Base-by-base conservation (phyloP, 768 basidiomycete genomes). In the Harrya chromipes region DNA sequence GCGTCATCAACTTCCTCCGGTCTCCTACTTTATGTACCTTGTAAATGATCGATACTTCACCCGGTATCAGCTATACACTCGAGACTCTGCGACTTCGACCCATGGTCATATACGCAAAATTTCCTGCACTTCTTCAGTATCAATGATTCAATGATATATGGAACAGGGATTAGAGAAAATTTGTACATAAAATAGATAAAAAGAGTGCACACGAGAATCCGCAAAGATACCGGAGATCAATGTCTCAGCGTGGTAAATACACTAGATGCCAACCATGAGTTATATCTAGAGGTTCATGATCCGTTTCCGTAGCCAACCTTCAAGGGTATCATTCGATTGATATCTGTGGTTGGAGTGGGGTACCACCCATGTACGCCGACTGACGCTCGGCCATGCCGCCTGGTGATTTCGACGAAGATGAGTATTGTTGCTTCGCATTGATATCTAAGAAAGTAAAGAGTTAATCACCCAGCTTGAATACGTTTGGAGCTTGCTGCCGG, bases 291-390 rank as follows among this genome's bases (percentile, higher is more conserved):
- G n/a, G 31, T 41, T 50, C 50, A 17, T 47, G 41, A 40, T 20
- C 26, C 23, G 42, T 39, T 39, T 44, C 23, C 31, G 20, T 10
- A 17, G 29, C 26, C 29, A 29, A 33, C 14, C 43, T 31, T 36
- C 20, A 19, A 35, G 4, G 37, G 1, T 4, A 54, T 74, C 63
- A 91, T 65, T 92, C 89, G 54, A 92, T 91, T 24, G 87, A 90
- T 67, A 90, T 81, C 52, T 89, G 79, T 53, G 74, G 80, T 31
- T 72, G 75, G 39, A 88, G 64, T 4, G 78, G 74, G 34, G 71
- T 62, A 40, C 72, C 76, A 31, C 41, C 48, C 29, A 65, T 52
- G 60, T 82, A 82, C n/a, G 73, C 70, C 19, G 72, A 70, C 54
- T 75, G 71, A 47, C 70, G 72, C 59, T 79, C 72, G 33, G 58